Evolutionary conservation across 75 land plant genomes (phyloP).

Genomic region (Cunninghamia lanceolata): DNA sequence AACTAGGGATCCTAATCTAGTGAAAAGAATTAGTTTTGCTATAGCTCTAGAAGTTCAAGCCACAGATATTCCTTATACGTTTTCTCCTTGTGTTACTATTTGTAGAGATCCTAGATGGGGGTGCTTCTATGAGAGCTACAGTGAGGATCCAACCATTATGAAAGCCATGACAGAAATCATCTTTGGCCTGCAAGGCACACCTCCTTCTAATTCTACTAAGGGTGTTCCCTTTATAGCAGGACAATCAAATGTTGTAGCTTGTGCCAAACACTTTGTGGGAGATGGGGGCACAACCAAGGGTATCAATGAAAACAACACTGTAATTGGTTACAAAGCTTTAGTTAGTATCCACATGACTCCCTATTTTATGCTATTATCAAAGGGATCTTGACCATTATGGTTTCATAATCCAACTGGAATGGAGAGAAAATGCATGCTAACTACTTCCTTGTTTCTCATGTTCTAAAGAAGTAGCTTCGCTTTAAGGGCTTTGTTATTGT

Average conservation of each 20-base stretch:
- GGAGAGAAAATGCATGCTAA: conserved; percentile 78
- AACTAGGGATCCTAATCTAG: conserved; percentile 67
- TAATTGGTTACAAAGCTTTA: conserved; percentile 36
- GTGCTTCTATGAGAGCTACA: conserved; percentile 81
- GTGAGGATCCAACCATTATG: too few species aligned
- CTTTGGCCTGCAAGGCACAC: too few species aligned
- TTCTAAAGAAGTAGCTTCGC: conserved; percentile 43
- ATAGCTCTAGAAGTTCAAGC: conserved; percentile 71
- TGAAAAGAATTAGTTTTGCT: conserved; percentile 67
- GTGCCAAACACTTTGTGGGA: too few species aligned
- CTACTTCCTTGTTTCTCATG: too few species aligned
- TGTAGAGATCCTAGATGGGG: conserved; percentile 92
- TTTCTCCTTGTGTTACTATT: conserved; percentile 84
- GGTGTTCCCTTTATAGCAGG: conserved; percentile 54
- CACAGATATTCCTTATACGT: conserved; percentile 59
- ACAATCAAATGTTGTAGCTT: conserved; percentile 44
- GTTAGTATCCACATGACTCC: conserved; percentile 69
- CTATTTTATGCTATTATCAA: conserved; percentile 43
- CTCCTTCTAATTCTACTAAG: conserved; percentile 18
- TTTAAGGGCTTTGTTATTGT: conserved; percentile 60
- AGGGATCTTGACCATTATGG: too few species aligned
- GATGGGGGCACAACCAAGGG: too few species aligned
- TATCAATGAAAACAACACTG: conserved; percentile 68
- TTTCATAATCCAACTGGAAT: conserved; percentile 73
- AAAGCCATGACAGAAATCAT: too few species aligned